Evolutionary conservation across 305 asterid species (phyloP), one percentile per base, ranked within the genome.

Genomic region (Fraxinus paxiana): DNA sequence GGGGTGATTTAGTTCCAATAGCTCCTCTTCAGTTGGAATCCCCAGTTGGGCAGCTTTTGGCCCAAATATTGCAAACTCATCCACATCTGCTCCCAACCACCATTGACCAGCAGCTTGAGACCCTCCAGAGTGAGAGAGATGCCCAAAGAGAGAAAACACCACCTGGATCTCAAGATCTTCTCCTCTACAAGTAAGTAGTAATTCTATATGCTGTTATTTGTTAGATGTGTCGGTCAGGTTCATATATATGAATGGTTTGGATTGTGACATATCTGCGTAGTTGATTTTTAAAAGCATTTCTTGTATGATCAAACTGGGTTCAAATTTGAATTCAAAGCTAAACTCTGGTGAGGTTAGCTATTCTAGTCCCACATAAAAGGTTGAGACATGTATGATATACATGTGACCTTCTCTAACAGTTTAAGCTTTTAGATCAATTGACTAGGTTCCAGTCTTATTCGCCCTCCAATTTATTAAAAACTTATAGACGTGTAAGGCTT

Each of bases 21-120:
- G 95, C 96, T 86, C 98, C 98, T 79, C 88, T 92, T 83, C 89
- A 88, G 86, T 87, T 95, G 81, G 95, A 90, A 87, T 87, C 98
- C 24, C 90, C 99, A 17, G 91, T 91, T 79, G 99, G 99, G 81
- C 97, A 90, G 85, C 90, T 92, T 82, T 87, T 95, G 90, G 81
- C 87, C 75, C 91, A 95, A 82, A 90, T 92, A 75, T 78, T 89
- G 77, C 93, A 84, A 82, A 95, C 90, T 26, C 93, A 89, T 85
- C 99, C 97, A 1, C 98, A 91, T 86, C 89, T 95, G 76, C 92
- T 91, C 71, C 87, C 90, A 61, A 92, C 90, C 61, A 90, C 98
- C 70, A 92, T 91, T 48, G 98, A 95, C 82, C 92, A 93, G 88
- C 96, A 93, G 92, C 98, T 95, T 73, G 98, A 93, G 86, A 87